Percentiles rank a stretch among this genome's conserved stretches.
phyloP scores from a whole-genome alignment of 2,329 filamentous ascomycete genomes.

The Emergomyces orientalis region DNA sequence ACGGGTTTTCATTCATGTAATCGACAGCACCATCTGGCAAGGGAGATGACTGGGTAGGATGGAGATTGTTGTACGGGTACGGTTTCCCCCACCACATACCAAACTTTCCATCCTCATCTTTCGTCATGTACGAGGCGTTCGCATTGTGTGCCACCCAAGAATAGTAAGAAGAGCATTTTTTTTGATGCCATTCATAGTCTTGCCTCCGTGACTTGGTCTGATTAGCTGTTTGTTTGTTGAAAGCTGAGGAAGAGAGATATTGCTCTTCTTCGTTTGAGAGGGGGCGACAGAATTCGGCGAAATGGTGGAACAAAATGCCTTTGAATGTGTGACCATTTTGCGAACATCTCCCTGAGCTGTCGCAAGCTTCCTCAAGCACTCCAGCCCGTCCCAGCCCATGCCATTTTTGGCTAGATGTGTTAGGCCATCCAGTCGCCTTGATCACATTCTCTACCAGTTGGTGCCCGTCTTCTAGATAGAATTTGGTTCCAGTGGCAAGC shows the following conservation, averaged over 20 bases:
- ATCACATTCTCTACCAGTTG: constrained; percentile 65
- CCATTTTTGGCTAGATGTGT: constrained; percentile 46
- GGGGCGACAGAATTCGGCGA: constrained; percentile 65
- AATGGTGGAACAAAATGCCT: constrained; percentile 86
- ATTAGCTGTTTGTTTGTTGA: constrained; percentile 26
- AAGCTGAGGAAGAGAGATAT: constrained; percentile 33
- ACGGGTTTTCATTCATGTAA: constrained; percentile 35
- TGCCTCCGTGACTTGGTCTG: constrained; percentile 36
- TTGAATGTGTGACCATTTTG: constrained; percentile 89
- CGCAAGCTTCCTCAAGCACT: constrained; percentile 76
- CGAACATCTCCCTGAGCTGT: constrained; percentile 62
- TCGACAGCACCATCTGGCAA: constrained; percentile 41
- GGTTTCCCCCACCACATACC: constrained; percentile 74
- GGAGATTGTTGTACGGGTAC: constrained; percentile 17
- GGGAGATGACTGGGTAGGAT: constrained; percentile 15
- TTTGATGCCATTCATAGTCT: constrained; percentile 44
- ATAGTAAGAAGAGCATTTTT: constrained; percentile 56
- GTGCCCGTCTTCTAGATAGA: constrained; percentile 72
- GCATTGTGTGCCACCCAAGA: constrained; percentile 75
- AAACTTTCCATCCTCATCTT: constrained; percentile 59
- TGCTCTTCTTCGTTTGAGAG: constrained; percentile 44
- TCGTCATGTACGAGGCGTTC: constrained; percentile 59
- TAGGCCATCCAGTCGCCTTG: constrained; percentile 64
- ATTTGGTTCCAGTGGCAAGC: constrained; percentile 61
- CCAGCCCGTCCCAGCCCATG: constrained; percentile 67